phyloP scores from a whole-genome alignment of 345 rosid species.

The Lumnitzera racemosa region DNA sequence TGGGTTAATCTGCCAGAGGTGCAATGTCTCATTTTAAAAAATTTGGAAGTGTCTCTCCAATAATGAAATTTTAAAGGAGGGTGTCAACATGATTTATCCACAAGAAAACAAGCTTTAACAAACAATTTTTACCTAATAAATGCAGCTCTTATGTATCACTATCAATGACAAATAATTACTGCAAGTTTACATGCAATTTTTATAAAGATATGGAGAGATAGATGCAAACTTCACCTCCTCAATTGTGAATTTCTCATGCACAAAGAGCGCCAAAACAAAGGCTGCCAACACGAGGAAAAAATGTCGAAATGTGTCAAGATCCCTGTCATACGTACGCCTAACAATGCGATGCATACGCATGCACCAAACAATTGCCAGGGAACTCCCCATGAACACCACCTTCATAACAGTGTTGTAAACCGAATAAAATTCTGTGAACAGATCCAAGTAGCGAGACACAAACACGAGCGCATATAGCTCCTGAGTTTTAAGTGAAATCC shows the following conservation, averaged over 20 bases:
- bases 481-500: conserved; percentile 88
- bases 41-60: too few relatives aligned
- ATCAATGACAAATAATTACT: conserved; percentile 6
- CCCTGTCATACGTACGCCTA: conserved; percentile 63
- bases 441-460: conserved; percentile 81
- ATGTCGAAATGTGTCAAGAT: conserved; percentile 88
- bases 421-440: conserved; percentile 67
- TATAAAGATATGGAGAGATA: not conserved
- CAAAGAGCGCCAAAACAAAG: conserved; percentile 50
- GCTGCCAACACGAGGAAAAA: conserved; percentile 43
- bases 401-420: conserved; percentile 86
- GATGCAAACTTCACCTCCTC: conserved; percentile 52
- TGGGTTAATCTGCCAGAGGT: too few relatives aligned
- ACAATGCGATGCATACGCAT: conserved; percentile 71
- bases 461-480: conserved; percentile 87
- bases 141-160: not conserved
- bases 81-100: not conserved
- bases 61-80: too few relatives aligned
- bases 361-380: conserved; percentile 87
- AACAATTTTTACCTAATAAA: not conserved
- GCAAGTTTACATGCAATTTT: not conserved
- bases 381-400: conserved; percentile 74
- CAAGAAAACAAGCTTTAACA: not conserved
- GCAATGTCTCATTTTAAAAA: too few relatives aligned
- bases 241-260: conserved; percentile 71